Base-by-base conservation (phyloP, 1,284 basidiomycete genomes). In the Irpex sp. region DNA sequence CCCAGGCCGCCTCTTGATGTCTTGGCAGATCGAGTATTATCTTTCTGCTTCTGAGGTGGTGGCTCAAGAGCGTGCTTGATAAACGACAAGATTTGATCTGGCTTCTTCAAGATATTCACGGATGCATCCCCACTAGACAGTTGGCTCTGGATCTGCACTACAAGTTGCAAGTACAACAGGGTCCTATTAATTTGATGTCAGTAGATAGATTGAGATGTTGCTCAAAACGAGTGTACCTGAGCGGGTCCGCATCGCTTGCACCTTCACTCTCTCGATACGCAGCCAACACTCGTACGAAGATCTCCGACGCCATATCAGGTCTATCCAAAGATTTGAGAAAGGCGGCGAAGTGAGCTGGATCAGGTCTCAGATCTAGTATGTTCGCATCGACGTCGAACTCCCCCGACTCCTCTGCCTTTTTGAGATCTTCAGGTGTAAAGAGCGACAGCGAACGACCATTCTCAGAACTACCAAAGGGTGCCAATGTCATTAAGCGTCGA, bases 211-310 rank as follows among this genome's bases (percentile, higher is more conserved):
- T 60, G 57, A 51, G 36, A 18, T 9, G 49, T 35, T 10, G 4
- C 6, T 58, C n/a, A 56, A 58, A 37, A 53, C 56, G 16, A 53
- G 16, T 75, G 64, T 57, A 89, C 87, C 78, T 78, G 52, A 83
- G 74, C 2, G 88, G 83, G 68, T 88, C 80, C 14, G 74, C 70
- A 16, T 79, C 78, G 18, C 66, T 63, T 18, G 75, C 73, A 21
- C 69, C 67, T 65, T 80, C 83, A 54, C 74, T 73, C 42, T 77
- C 78, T 23, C 84, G 82, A 71, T 94, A 93, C 5, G 77, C 79
- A 69, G 92, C 88, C 6, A 96, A 77, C 23, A 91, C 76, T 60
- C 78, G 79, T 10, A 94, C 80, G 67, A 96, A 93, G 4, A 95
- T 64, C 45, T 84, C 83, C 5, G 87, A 87, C 0, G 85, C 77